These are phyloP conservation scores for Trematosphaeria pertusa DNA, from an alignment of 2,329 filamentous ascomycete genomes.

Conservation along the genomic window DNA sequence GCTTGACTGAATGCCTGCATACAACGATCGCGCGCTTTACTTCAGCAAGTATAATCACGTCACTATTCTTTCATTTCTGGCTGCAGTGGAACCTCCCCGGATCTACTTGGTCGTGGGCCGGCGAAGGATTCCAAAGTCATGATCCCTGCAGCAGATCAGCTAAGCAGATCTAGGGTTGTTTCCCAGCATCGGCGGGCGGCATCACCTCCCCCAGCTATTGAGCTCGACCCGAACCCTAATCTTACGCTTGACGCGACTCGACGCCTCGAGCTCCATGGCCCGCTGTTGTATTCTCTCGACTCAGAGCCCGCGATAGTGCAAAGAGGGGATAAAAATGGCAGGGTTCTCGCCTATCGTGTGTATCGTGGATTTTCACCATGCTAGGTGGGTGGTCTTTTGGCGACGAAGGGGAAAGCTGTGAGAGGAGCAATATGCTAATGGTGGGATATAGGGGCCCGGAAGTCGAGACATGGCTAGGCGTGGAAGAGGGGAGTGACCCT, in stretches of 20 bases:
- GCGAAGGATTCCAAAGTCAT: background rate
- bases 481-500: slow-evolving; percentile 76
- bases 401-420: slow-evolving; percentile 10
- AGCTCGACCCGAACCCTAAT: background rate
- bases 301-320: too few species aligned
- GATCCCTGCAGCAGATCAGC: slow-evolving; percentile 3
- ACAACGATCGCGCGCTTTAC: too few species aligned
- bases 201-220: too few species aligned
- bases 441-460: slow-evolving; percentile 73
- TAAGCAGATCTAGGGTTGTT: slow-evolving; percentile 5
- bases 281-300: background rate
- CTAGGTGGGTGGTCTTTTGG: slow-evolving; percentile 47
- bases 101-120: too few species aligned
- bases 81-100: too few species aligned
- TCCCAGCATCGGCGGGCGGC: background rate
- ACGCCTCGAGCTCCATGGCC: slow-evolving; percentile 1
- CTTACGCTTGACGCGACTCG: background rate
- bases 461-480: slow-evolving; percentile 90
- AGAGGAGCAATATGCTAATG: background rate
- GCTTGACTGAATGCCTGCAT: too few species aligned
- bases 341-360: slow-evolving; percentile 56
- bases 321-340: too few species aligned
- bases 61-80: too few species aligned
- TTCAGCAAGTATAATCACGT: too few species aligned
- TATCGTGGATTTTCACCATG: slow-evolving; percentile 63